Conservation (phyloP, 2,329 filamentous ascomycete genomes). For the Aspergillus costaricaensis region DNA sequence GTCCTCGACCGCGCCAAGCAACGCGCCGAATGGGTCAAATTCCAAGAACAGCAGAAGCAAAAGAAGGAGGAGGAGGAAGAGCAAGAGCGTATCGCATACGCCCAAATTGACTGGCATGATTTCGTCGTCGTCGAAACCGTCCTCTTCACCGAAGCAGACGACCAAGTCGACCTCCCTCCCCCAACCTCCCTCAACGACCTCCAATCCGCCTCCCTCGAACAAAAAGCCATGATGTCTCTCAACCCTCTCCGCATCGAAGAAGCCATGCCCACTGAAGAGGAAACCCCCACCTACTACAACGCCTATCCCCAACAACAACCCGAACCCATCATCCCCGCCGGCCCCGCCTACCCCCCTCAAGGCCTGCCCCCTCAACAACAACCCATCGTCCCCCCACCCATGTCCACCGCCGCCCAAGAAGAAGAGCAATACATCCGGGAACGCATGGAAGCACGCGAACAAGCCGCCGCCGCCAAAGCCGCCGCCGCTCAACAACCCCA, state of each 20-base stretch:
- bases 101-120: conserved; percentile 96
- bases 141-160: conserved; percentile 84
- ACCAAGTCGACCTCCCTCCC: conserved; percentile 80
- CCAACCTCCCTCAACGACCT: conserved; percentile 88
- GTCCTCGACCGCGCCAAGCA: conserved; percentile 79
- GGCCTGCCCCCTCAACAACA: conserved; percentile 30
- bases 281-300: conserved; percentile 55
- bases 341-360: conserved; percentile 36
- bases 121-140: conserved; percentile 96
- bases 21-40: conserved; percentile 83
- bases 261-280: conserved; percentile 81
- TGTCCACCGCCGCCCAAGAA: conserved; percentile 47
- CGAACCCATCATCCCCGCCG: conserved; percentile 28
- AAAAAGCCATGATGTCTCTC: conserved; percentile 88
- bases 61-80: conserved; percentile 87
- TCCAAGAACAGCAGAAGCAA: conserved; percentile 79
- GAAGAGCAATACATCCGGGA: conserved; percentile 66
- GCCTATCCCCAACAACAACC: conserved; percentile 46
- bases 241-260: conserved; percentile 86
- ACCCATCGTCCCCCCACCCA: conserved; percentile 28
- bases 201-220: conserved; percentile 90
- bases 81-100: conserved; percentile 73
- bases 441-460: conserved; percentile 54
- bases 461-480: conserved; percentile 75
- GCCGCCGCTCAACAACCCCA: conserved; percentile 52